These are phyloP conservation scores for Protomyces macrosporus DNA, from an alignment of 1,139 yeast species.

Conservation along the genomic window DNA sequence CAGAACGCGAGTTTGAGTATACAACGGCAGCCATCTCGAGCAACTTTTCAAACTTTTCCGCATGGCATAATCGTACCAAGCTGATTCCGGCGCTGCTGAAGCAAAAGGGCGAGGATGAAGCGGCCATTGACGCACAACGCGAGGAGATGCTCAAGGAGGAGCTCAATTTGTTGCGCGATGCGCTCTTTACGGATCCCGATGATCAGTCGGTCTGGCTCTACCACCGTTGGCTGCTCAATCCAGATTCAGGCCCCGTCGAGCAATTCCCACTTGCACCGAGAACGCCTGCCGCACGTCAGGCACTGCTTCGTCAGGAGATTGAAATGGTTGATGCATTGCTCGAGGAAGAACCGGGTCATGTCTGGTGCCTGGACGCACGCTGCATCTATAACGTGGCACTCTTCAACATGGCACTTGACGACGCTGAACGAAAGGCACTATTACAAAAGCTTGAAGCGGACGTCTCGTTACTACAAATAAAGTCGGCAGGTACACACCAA, in stretches of 20 bases:
- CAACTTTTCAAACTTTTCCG: slow-evolving; percentile 87
- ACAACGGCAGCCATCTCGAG: slow-evolving; percentile 72
- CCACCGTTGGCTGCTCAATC: slow-evolving; percentile 70
- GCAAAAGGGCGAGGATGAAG: slow-evolving; percentile 29
- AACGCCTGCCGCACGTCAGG: slow-evolving; percentile 28
- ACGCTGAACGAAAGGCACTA: neutral
- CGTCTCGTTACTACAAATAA: neutral
- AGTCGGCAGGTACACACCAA: neutral
- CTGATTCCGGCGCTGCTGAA: slow-evolving; percentile 53
- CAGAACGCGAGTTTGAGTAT: slow-evolving; percentile 60
- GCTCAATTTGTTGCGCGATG: slow-evolving; percentile 65
- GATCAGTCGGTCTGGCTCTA: slow-evolving; percentile 93
- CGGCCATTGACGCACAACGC: slow-evolving; percentile 35
- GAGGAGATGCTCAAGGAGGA: slow-evolving; percentile 43
- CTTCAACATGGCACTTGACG: neutral
- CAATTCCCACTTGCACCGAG: slow-evolving; percentile 33
- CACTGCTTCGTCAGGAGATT: slow-evolving; percentile 37
- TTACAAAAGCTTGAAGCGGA: neutral
- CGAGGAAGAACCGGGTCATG: slow-evolving; percentile 42
- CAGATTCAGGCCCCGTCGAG: slow-evolving; percentile 45
- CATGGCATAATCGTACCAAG: slow-evolving; percentile 88
- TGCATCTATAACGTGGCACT: slow-evolving; percentile 33
- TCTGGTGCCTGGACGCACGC: slow-evolving; percentile 41
- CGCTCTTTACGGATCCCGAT: slow-evolving; percentile 86
- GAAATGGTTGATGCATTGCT: slow-evolving; percentile 38